Evolutionary conservation across 257 asterid genomes (phyloP).

Genomic region (Scutellaria galericulata): DNA sequence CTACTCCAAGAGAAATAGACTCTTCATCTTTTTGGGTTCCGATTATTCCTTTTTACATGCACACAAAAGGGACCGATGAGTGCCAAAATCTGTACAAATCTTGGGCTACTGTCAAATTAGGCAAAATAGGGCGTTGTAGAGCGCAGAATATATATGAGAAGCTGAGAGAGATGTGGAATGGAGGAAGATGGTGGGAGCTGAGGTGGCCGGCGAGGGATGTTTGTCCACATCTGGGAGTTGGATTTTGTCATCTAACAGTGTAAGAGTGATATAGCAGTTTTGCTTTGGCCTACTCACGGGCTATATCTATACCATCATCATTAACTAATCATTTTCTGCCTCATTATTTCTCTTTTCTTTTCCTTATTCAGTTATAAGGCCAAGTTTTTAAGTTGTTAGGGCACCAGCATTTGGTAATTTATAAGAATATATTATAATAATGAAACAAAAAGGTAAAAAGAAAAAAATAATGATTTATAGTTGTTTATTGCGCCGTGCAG

Average conservation of each 20-base stretch:
- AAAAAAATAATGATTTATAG: no score
- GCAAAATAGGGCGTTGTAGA: constrained; percentile 48
- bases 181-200: not conserved
- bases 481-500: no score
- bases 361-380: no score
- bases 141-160: constrained; percentile 18
- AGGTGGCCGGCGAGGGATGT: constrained; percentile 62
- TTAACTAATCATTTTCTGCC: constrained; percentile 57
- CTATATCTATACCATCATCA: constrained; percentile 49
- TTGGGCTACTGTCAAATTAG: constrained; percentile 40
- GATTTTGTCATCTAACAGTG: constrained; percentile 60
- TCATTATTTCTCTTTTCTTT: not conserved
- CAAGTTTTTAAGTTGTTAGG: no score
- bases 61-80: constrained; percentile 55
- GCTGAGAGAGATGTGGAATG: not conserved
- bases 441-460: no score
- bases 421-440: no score
- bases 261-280: constrained; percentile 40
- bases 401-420: no score
- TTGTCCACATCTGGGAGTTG: constrained; percentile 67
- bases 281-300: constrained; percentile 73
- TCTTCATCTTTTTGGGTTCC: constrained; percentile 50
- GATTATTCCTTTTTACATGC: constrained; percentile 43
- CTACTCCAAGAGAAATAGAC: constrained; percentile 58
- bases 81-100: constrained; percentile 33